phyloP scores from a whole-genome alignment of 192 early-diverging fungal species.

The Funneliformis geosporum region DNA sequence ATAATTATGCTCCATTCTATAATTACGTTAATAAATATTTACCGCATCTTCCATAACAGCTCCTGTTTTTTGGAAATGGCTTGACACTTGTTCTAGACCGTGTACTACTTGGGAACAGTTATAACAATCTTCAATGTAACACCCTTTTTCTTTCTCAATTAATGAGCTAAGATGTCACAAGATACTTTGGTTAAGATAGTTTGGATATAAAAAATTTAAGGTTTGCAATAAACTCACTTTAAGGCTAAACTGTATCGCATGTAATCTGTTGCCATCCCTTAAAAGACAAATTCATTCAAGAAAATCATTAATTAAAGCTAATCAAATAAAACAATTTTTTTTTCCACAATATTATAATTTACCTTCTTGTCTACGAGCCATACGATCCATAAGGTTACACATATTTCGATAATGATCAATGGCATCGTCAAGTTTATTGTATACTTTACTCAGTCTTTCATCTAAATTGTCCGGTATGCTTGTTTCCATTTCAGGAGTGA shows the following conservation, averaged over 20 bases:
- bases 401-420: conserved; percentile 65
- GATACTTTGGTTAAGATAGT: background rate
- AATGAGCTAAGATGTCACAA: conserved; percentile 44
- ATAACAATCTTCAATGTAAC: conserved; percentile 57
- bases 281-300: background rate
- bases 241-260: conserved; percentile 57
- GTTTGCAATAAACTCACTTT: conserved; percentile 45
- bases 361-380: conserved; percentile 63
- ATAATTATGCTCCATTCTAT: conserved; percentile 39
- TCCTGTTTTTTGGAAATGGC: conserved; percentile 36
- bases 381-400: conserved; percentile 61
- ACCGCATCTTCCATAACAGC: conserved; percentile 39
- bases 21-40: conserved; percentile 27
- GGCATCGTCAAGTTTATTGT: conserved; percentile 46
- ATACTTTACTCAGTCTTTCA: conserved; percentile 49
- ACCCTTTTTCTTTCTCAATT: conserved; percentile 54
- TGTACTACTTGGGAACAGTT: conserved; percentile 54
- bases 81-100: conserved; percentile 40
- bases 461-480: conserved; percentile 58
- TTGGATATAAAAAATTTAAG: background rate
- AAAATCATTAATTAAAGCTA: background rate
- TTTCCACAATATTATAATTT: background rate
- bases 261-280: conserved; percentile 56
- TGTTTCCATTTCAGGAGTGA: conserved; percentile 39
- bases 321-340: background rate